Percentiles rank a stretch among this genome's conserved stretches.
Conservation (phyloP, 2,329 filamentous ascomycete species). For the Xylaria sp. region DNA sequence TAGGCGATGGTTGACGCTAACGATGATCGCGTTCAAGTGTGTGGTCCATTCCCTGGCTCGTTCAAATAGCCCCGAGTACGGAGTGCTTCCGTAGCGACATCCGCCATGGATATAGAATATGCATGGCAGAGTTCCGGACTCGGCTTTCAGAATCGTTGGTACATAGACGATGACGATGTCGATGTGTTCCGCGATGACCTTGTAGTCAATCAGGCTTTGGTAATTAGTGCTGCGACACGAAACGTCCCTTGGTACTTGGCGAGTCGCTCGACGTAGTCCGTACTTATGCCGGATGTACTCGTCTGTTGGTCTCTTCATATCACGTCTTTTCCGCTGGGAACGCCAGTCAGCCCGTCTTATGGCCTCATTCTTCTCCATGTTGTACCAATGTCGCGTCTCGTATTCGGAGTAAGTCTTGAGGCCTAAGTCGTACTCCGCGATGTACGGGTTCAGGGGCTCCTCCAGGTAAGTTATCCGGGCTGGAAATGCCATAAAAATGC, state of each 20-base stretch:
- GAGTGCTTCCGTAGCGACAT: constrained; percentile 34
- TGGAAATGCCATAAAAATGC: constrained; percentile 20
- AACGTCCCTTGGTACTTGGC: constrained; percentile 23
- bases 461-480: constrained; percentile 28
- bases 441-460: constrained; percentile 34
- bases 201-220: constrained; percentile 22
- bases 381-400: constrained; percentile 30
- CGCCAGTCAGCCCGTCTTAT: constrained; percentile 35
- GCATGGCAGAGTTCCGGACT: constrained; percentile 32
- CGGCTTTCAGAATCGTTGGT: constrained; percentile 11
- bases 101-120: constrained; percentile 41
- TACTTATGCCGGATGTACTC: constrained; percentile 20
- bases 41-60: constrained; percentile 30
- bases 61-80: constrained; percentile 32
- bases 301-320: constrained; percentile 22
- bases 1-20: constrained; percentile 39
- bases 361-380: constrained; percentile 20
- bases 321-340: constrained; percentile 34
- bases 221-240: constrained; percentile 23
- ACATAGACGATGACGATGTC: constrained; percentile 29
- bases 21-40: constrained; percentile 32
- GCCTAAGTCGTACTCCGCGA: constrained; percentile 27
- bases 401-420: constrained; percentile 22
- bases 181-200: constrained; percentile 28
- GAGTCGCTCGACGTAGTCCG: constrained; percentile 23